These are phyloP conservation scores for Zygoascus sp. DNA, from an alignment of 1,139 yeast genomes.

Conservation along the genomic window DNA sequence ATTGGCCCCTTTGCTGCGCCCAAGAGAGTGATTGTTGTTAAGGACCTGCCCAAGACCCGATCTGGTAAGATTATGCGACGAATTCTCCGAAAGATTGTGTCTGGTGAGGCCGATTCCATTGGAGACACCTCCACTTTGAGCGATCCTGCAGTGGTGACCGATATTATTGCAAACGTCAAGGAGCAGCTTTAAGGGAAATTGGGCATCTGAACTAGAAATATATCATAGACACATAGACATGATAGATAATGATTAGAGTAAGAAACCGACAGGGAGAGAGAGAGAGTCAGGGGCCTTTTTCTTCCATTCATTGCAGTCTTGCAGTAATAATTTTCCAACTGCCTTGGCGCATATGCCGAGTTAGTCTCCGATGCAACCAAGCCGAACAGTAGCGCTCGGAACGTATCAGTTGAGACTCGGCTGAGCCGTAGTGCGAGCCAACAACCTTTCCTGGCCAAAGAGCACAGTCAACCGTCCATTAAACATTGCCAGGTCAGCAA, in stretches of 20 bases:
- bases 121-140: slow-evolving; percentile 92
- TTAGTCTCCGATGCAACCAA: background rate
- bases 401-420: too few species aligned
- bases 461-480: too few species aligned
- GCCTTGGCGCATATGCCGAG: too few species aligned
- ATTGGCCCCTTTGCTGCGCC: slow-evolving; percentile 99
- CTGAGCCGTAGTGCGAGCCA: too few species aligned
- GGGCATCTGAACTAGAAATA: background rate
- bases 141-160: slow-evolving; percentile 80
- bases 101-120: slow-evolving; percentile 85
- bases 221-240: background rate
- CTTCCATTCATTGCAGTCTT: too few species aligned
- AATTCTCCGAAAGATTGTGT: slow-evolving; percentile 85
- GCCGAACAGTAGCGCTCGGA: too few species aligned
- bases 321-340: too few species aligned
- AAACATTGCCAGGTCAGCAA: too few species aligned
- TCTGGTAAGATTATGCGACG: slow-evolving; percentile 99
- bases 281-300: background rate
- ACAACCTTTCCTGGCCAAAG: too few species aligned
- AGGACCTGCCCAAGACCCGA: slow-evolving; percentile 94
- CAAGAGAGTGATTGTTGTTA: slow-evolving; percentile 78
- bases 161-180: slow-evolving; percentile 48
- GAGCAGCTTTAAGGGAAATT: slow-evolving; percentile 16
- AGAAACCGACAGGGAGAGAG: background rate
- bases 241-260: background rate